Percentiles rank a stretch among this genome's conserved stretches.
These are phyloP conservation scores for Blastomyces silverae DNA, from an alignment of 2,329 filamentous ascomycete species.

Conservation along the genomic window DNA sequence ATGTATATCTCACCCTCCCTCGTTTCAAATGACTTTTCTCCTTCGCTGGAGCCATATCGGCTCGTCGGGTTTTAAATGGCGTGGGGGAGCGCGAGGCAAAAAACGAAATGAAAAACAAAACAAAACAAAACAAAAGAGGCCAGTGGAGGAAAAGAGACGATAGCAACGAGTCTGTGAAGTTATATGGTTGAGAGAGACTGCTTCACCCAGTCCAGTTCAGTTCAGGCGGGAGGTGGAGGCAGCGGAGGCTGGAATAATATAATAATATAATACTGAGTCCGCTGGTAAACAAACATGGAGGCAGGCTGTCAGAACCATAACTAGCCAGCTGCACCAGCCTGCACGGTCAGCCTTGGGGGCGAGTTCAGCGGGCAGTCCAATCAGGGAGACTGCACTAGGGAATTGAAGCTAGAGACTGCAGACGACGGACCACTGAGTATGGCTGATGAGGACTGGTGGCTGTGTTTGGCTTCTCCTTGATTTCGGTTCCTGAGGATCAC, in stretches of 20 bases:
- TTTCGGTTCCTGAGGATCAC: too few relatives aligned
- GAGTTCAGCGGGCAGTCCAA: too few relatives aligned
- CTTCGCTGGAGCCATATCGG: constrained; percentile 38
- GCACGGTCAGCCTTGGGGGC: too few relatives aligned
- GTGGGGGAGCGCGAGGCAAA: background rate
- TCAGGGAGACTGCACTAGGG: too few relatives aligned
- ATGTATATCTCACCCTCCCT: constrained; percentile 55
- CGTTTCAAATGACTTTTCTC: constrained; percentile 86
- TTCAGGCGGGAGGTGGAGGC: background rate
- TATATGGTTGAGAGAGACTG: too few relatives aligned
- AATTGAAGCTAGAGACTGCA: too few relatives aligned
- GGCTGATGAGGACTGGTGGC: background rate
- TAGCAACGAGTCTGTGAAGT: background rate
- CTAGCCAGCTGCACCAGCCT: too few relatives aligned
- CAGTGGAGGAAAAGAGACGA: background rate
- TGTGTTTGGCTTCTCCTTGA: background rate
- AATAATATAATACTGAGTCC: background rate
- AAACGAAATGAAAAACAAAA: background rate
- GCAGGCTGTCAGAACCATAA: too few relatives aligned
- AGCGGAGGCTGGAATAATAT: too few relatives aligned
- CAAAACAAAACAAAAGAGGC: background rate
- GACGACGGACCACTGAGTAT: too few relatives aligned
- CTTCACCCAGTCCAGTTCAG: too few relatives aligned
- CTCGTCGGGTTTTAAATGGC: background rate
- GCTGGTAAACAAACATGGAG: background rate